Percentiles rank a stretch among this genome's conserved stretches.
Evolutionary conservation across 352 stramenopile species (phyloP).

Genomic region (Sclerospora graminicola): DNA sequence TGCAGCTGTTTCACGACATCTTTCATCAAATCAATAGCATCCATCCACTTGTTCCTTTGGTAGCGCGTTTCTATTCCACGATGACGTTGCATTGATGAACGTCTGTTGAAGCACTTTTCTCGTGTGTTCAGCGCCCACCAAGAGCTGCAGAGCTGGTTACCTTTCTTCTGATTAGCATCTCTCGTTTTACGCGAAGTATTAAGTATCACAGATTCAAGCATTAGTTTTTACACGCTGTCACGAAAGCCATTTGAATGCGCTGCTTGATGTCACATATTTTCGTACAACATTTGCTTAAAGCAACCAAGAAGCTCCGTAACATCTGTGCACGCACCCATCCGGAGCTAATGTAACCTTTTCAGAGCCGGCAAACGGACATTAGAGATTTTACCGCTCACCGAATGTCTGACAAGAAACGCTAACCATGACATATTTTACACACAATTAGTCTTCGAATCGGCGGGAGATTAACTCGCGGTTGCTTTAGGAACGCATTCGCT

Average conservation of each 20-base stretch:
- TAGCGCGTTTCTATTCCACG: no score
- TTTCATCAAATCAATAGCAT: no score
- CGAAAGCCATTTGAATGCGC: no score
- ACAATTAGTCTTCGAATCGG: no score
- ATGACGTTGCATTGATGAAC: no score
- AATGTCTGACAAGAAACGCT: slow-evolving; percentile 89
- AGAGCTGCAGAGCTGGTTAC: slow-evolving; percentile 26
- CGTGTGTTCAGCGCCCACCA: slow-evolving; percentile 42
- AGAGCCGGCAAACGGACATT: no score
- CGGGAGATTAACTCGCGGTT: no score
- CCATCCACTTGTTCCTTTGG: no score
- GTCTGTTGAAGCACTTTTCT: slow-evolving; percentile 32
- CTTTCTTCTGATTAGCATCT: slow-evolving; percentile 20
- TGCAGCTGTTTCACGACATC: no score
- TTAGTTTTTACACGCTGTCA: no score
- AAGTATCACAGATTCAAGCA: slow-evolving; percentile 17
- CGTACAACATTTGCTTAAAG: slow-evolving; percentile 89
- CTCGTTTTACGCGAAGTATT: slow-evolving; percentile 20
- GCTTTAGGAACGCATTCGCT: no score
- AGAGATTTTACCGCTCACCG: slow-evolving; percentile 76
- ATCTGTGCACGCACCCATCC: slow-evolving; percentile 96
- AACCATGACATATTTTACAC: slow-evolving; percentile 94
- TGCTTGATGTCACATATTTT: slow-evolving; percentile 63
- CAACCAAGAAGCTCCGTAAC: no score
- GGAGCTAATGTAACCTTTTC: slow-evolving; percentile 89